Conservation (phyloP, 768 basidiomycete genomes). For the Leccinum longicurvipes region DNA sequence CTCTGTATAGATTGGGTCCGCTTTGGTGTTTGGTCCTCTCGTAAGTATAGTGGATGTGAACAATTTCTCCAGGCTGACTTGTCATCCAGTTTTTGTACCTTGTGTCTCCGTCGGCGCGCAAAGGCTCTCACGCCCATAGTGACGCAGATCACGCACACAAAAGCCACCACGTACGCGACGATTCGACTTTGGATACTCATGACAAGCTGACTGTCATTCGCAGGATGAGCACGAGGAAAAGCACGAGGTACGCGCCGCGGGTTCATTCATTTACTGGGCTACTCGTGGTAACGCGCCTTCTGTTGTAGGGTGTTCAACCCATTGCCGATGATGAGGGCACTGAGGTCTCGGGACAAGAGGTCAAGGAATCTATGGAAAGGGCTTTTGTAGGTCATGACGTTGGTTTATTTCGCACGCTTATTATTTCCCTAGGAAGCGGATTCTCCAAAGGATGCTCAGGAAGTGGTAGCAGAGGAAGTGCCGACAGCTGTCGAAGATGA, state of each 20-base stretch:
- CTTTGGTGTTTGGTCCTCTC: constrained; percentile 30
- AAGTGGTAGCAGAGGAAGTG: constrained; percentile 15
- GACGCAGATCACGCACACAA: constrained; percentile 18
- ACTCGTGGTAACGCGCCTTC: background rate
- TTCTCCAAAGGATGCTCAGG: constrained; percentile 32
- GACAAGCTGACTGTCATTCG: constrained; percentile 12
- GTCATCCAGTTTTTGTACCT: constrained; percentile 29
- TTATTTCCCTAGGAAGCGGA: constrained; percentile 26
- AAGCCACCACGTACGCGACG: constrained; percentile 20
- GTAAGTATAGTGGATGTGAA: constrained; percentile 12
- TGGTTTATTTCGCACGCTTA: background rate
- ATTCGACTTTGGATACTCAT: background rate
- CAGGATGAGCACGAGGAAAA: constrained; percentile 16
- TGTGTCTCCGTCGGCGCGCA: constrained; percentile 29
- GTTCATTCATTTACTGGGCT: background rate
- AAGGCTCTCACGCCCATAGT: constrained; percentile 19
- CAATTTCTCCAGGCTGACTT: background rate
- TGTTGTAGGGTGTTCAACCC: constrained; percentile 13
- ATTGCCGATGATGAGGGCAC: constrained; percentile 32
- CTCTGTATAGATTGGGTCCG: constrained; percentile 27
- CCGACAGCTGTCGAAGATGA: background rate
- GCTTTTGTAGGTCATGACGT: constrained; percentile 20
- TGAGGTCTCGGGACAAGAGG: constrained; percentile 24
- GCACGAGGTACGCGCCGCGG: constrained; percentile 15
- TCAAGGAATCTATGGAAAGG: constrained; percentile 30